phyloP scores from a whole-genome alignment of 148 eudicot species.

The Camellia granthamiana region DNA sequence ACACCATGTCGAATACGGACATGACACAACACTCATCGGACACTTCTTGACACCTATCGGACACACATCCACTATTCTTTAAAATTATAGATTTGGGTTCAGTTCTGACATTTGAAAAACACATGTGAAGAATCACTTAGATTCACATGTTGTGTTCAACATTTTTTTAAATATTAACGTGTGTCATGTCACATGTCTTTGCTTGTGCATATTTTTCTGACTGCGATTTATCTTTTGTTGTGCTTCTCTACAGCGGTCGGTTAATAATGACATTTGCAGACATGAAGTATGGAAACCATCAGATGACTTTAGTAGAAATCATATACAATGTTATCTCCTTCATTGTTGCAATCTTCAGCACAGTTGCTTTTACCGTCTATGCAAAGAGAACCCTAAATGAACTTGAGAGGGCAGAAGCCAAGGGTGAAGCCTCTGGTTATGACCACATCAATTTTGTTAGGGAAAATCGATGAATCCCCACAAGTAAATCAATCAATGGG shows the following conservation, averaged over 20 bases:
- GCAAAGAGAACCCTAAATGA: constrained; percentile 65
- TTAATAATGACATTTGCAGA: constrained; percentile 84
- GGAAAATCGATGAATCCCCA: too few species aligned
- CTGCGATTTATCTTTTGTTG: not conserved
- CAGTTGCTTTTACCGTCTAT: constrained; percentile 69
- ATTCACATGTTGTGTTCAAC: too few species aligned
- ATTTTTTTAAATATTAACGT: too few species aligned
- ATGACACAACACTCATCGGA: too few species aligned
- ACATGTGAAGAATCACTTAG: too few species aligned
- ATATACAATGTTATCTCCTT: constrained; percentile 77
- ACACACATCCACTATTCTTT: too few species aligned
- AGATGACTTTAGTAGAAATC: constrained; percentile 74
- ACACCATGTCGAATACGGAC: too few species aligned
- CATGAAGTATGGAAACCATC: constrained; percentile 72
- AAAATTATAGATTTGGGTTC: too few species aligned
- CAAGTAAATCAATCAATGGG: too few species aligned
- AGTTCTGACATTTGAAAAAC: too few species aligned
- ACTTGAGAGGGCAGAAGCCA: constrained; percentile 45
- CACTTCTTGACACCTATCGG: too few species aligned
- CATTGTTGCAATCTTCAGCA: constrained; percentile 63
- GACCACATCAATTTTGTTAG: constrained; percentile 27
- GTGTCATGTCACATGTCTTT: not conserved
- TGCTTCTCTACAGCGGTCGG: constrained; percentile 66
- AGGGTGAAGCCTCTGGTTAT: constrained; percentile 25
- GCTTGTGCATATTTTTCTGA: not conserved